Conservation (phyloP, 768 basidiomycete species). For the Vararia minispora region DNA sequence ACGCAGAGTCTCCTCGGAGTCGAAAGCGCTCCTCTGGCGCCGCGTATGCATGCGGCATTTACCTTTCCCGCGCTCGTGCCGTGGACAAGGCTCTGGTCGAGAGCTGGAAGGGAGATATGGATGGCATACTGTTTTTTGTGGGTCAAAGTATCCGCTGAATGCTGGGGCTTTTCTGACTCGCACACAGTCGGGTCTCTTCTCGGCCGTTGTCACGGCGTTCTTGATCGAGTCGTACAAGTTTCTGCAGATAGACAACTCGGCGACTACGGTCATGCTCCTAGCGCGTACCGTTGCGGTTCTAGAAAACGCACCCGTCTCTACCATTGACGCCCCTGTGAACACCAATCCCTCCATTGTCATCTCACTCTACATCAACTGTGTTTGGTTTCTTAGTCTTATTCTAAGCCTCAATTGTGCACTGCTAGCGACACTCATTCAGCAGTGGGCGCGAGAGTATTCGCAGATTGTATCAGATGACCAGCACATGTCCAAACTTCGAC, state of each 20-base stretch:
- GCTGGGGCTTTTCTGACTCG: too few species aligned
- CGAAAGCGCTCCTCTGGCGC: too few species aligned
- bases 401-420: too few species aligned
- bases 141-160: too few species aligned
- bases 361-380: background rate
- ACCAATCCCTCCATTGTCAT: background rate
- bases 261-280: background rate
- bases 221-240: conserved; percentile 4
- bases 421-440: too few species aligned
- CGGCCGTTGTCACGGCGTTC: conserved; percentile 5
- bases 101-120: conserved; percentile 10
- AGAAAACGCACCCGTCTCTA: background rate
- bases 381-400: background rate
- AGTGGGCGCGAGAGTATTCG: background rate
- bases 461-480: background rate
- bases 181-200: conserved; percentile 6
- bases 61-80: conserved; percentile 4
- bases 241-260: background rate
- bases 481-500: background rate
- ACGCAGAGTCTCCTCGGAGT: too few species aligned
- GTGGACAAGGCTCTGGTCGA: conserved; percentile 5
- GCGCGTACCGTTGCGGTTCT: background rate
- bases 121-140: conserved; percentile 11
- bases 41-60: too few species aligned
- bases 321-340: background rate